Evolutionary conservation across 345 rosid species (phyloP).

Genomic region (Brassica cretica): DNA sequence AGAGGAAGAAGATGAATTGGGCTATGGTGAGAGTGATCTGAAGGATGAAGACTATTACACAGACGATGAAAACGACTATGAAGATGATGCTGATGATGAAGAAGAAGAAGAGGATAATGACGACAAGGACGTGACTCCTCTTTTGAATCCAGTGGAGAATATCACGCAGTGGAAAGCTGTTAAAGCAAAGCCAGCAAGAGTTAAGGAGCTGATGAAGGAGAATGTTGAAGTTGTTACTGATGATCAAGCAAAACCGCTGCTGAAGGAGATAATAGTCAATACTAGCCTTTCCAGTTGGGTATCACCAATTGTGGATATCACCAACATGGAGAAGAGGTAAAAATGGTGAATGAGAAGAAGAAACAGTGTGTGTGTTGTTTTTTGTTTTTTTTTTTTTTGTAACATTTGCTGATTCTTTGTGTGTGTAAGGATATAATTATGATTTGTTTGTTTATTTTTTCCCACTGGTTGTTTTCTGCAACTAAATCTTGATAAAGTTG

Average conservation of each 20-base stretch:
- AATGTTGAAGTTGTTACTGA: slow-evolving; percentile 30
- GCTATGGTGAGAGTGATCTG: slow-evolving; percentile 56
- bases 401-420: slow-evolving; percentile 35
- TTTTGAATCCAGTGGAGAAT: slow-evolving; percentile 81
- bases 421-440: slow-evolving; percentile 28
- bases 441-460: not conserved
- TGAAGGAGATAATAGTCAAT: slow-evolving; percentile 58
- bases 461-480: slow-evolving; percentile 26
- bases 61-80: slow-evolving; percentile 37
- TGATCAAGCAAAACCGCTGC: slow-evolving; percentile 44
- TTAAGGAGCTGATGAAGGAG: slow-evolving; percentile 55
- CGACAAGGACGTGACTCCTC: slow-evolving; percentile 51
- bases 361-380: slow-evolving; percentile 24
- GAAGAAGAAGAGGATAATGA: slow-evolving; percentile 14
- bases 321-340: slow-evolving; percentile 42
- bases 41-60: slow-evolving; percentile 47
- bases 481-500: not conserved
- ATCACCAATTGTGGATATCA: slow-evolving; percentile 44
- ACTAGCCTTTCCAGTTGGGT: slow-evolving; percentile 74
- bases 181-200: slow-evolving; percentile 57
- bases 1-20: slow-evolving; percentile 61
- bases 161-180: slow-evolving; percentile 79
- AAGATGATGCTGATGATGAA: slow-evolving; percentile 42
- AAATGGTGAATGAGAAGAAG: slow-evolving; percentile 21
- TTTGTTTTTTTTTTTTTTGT: slow-evolving; percentile 20